These are phyloP conservation scores for Alternaria dauci DNA, from an alignment of 2,329 filamentous ascomycete species.

Conservation along the genomic window DNA sequence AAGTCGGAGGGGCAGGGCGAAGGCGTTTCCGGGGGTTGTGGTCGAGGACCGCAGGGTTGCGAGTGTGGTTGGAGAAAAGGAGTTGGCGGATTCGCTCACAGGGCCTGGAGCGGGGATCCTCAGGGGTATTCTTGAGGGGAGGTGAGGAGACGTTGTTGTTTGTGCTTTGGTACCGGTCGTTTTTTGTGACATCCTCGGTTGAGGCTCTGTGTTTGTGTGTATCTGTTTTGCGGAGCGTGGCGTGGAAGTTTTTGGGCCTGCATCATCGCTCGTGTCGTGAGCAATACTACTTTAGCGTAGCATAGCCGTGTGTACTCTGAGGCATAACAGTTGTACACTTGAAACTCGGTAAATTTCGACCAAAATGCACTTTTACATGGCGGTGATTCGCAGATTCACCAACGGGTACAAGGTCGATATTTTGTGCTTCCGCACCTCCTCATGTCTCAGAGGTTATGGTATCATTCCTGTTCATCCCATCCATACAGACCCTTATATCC, in stretches of 20 bases:
- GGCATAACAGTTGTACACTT: background rate
- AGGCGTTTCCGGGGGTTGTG: slow-evolving; percentile 55
- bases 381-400: background rate
- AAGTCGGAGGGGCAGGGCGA: slow-evolving; percentile 69
- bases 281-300: slow-evolving; percentile 12
- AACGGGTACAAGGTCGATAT: background rate
- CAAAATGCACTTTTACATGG: background rate
- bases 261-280: slow-evolving; percentile 14
- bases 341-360: slow-evolving; percentile 2
- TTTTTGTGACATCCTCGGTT: background rate
- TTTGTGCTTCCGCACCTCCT: background rate
- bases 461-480: slow-evolving; percentile 1
- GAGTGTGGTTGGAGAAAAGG: slow-evolving; percentile 80
- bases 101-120: slow-evolving; percentile 57
- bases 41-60: slow-evolving; percentile 80
- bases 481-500: background rate
- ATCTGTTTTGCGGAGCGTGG: slow-evolving; percentile 16
- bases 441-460: background rate
- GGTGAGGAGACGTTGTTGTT: slow-evolving; percentile 7
- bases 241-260: background rate
- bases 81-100: slow-evolving; percentile 74
- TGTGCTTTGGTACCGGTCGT: background rate
- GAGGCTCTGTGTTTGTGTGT: background rate
- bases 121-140: slow-evolving; percentile 42
- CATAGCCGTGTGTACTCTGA: slow-evolving; percentile 1